phyloP scores from a whole-genome alignment of 768 basidiomycete genomes.

The Phallus indusiatus region DNA sequence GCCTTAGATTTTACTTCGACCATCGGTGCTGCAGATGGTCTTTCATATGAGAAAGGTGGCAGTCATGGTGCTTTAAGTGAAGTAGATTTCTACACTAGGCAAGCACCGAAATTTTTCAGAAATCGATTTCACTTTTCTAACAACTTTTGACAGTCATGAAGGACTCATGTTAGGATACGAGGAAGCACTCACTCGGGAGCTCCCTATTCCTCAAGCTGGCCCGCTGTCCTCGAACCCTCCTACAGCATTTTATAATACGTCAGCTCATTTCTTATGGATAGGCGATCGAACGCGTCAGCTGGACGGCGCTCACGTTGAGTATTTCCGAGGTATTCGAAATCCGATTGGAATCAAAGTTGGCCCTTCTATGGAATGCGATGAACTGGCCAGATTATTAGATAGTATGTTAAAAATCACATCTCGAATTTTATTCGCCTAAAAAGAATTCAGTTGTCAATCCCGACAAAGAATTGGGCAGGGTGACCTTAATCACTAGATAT shows the following conservation, averaged over 20 bases:
- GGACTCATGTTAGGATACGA: constrained; percentile 91
- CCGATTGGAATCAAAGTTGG: constrained; percentile 97
- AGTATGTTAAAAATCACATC: constrained; percentile 36
- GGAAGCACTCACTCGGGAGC: constrained; percentile 74
- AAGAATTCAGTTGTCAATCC: constrained; percentile 70
- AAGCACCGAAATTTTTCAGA: constrained; percentile 10
- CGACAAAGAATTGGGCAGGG: constrained; percentile 66
- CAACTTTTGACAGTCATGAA: constrained; percentile 57
- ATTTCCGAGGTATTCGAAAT: constrained; percentile 86
- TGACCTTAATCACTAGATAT: constrained; percentile 90
- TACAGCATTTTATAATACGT: constrained; percentile 73
- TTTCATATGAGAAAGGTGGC: constrained; percentile 61
- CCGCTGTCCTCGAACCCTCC: constrained; percentile 18
- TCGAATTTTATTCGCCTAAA: neutral
- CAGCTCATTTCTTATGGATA: constrained; percentile 94
- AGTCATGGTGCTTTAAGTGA: constrained; percentile 66
- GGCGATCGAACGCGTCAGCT: constrained; percentile 93
- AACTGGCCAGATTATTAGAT: constrained; percentile 67
- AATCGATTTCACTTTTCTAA: neutral
- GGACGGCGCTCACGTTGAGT: constrained; percentile 90
- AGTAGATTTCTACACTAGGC: constrained; percentile 93
- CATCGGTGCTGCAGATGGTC: constrained; percentile 61
- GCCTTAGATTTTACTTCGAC: constrained; percentile 90
- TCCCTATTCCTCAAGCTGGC: constrained; percentile 33
- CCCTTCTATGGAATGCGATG: constrained; percentile 71